Evolutionary conservation across 2,329 filamentous ascomycete species (phyloP), one percentile per base, ranked within the genome.

Genomic region (Nakataea oryzae): DNA sequence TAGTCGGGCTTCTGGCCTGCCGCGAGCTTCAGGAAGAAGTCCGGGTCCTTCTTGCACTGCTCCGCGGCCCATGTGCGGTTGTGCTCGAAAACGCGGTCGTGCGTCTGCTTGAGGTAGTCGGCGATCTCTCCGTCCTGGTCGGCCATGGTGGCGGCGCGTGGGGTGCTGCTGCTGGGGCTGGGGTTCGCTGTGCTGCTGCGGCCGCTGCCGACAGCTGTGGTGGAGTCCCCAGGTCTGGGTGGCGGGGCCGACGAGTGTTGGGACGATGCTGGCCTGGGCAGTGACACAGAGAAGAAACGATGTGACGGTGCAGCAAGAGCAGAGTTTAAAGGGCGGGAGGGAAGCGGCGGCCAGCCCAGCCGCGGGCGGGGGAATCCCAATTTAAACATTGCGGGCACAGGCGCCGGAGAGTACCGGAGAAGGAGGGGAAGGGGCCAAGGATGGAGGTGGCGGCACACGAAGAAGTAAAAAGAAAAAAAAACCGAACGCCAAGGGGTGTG

Each of bases 1-100:
- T 90, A 90, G 69, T 90, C 86, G 62, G 87, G 87, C 21, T 75
- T 76, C 75, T 90, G 87, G 57, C 87, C 87, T 11, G 81, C 81
- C 26, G 80, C 75, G 64, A 90, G 80, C 71, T 86, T 82, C 60
- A 74, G 72, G 73, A 90, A 90, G 77, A 86, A 90, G 12, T 81
- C 76, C 4, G 86, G 85, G 74, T 90, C 85, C 64, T 78, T 77
- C 65, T 74, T 72, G 67, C 69, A 74, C 76, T 87, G 85, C 65
- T 82, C 74, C 58, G 79, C 79, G 14, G 86, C 86, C 87, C 87
- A 90, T 62, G 78, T 76, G 65, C 78, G 76, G 77, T 90, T 90
- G 79, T 85, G 83, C 67, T 87, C 82, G 68, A 90, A 90, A 69
- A 90, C 81, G 64, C 81, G 79, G 69, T 87, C 83, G 73, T 90